Conservation (phyloP, 345 rosid genomes). For the Combretum micranthum region DNA sequence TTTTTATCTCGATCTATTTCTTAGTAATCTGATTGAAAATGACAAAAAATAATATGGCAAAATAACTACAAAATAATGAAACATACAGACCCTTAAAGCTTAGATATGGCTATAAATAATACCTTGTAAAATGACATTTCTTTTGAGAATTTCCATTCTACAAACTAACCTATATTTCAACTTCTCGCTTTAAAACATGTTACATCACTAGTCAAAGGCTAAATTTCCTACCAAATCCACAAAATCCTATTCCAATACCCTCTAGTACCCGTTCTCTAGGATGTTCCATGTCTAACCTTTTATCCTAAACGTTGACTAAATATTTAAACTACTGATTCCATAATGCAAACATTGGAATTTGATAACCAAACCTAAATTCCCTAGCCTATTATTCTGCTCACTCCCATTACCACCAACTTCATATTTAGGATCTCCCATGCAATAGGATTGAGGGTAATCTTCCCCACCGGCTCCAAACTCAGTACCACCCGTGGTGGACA, state of each 20-base stretch:
- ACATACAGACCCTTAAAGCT: too few relatives aligned
- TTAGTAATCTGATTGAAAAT: too few relatives aligned
- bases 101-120: too few relatives aligned
- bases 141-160: too few relatives aligned
- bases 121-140: too few relatives aligned
- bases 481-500: constrained; percentile 16
- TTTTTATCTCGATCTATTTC: too few relatives aligned
- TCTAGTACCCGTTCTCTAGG: too few relatives aligned
- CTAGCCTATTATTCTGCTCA: constrained; percentile 14
- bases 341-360: constrained; percentile 51
- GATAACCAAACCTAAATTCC: constrained; percentile 34
- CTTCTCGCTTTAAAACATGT: background rate
- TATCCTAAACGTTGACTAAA: background rate
- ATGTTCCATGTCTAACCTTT: background rate
- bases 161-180: too few relatives aligned
- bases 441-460: constrained; percentile 24
- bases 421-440: constrained; percentile 21
- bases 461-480: constrained; percentile 26
- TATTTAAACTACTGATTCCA: constrained; percentile 34
- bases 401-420: constrained; percentile 14
- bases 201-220: background rate
- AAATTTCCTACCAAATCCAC: too few relatives aligned
- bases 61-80: too few relatives aligned
- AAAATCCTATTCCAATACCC: too few relatives aligned
- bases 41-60: too few relatives aligned